Evolutionary conservation across 257 asterid genomes (phyloP), one percentile per base, ranked within the genome.

Genomic region (Mentha longifolia): DNA sequence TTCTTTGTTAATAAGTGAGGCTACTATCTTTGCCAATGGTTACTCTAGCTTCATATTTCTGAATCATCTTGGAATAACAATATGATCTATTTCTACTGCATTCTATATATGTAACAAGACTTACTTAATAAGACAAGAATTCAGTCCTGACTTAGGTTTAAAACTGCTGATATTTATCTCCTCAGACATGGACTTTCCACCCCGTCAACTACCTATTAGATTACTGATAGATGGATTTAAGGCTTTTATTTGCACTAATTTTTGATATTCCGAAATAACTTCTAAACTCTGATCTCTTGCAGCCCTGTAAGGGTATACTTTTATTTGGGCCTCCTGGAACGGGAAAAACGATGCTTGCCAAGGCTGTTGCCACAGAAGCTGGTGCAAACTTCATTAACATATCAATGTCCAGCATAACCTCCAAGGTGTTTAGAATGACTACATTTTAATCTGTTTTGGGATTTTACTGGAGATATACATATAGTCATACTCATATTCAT

Each of bases 281-380:
- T 71, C 57, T 54, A n/a, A 45, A 14, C 17, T 58, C 17, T 33
- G 52, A 45, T 37, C 41, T 33, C 58, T 71, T 77, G 77, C 89
- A 92, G 98, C 98, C 98, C 19, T 87, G 94, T 83, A 92, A 89
- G 76, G 98, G 98, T 73, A 92, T 92, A 77, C 94, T 92, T 72
- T 81, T 92, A 61, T 89, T 92, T 78, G 96, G 95, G 22, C 94
- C 96, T 50, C 96, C 96, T 65, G 96, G 98, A 74, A 89, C 98
- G 25, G 96, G 96, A 59, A 89, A 92, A 77, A 92, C 96, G 56
- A 92, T 89, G 98, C 95, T 92, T 60, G 95, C 96, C 15, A 92
- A 92, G 81, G 95, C 96, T 73, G 94, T 89, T 79, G 98, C 95
- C 67, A 89, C 98, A n/a, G 96, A 92, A 80, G 94, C 95, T 72